A percentile compares a stretch with the other conserved stretches of the same genome.
phyloP scores from a whole-genome alignment of 257 asterid species.

The Schizonepeta tenuifolia region DNA sequence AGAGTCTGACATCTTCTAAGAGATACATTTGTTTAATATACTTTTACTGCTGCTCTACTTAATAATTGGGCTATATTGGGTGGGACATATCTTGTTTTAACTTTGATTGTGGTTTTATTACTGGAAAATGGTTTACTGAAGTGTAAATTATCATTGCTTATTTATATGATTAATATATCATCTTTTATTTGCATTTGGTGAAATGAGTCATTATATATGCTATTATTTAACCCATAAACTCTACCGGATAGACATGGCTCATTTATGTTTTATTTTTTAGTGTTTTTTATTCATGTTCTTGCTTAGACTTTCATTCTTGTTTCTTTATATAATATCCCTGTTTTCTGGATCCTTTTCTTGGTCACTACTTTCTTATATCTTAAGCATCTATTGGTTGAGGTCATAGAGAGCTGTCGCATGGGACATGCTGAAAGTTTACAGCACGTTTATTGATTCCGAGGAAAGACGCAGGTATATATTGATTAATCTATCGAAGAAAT shows the following conservation, averaged over 20 bases:
- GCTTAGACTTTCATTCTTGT: slow-evolving; percentile 12
- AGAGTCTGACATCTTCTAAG: neutral
- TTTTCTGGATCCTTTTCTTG: slow-evolving; percentile 8
- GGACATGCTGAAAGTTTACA: slow-evolving; percentile 96
- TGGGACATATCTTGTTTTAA: neutral
- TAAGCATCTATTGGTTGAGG: slow-evolving; percentile 39
- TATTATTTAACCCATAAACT: neutral
- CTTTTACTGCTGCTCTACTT: neutral
- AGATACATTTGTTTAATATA: neutral
- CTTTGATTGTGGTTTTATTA: neutral
- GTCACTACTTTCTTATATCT: slow-evolving; percentile 16
- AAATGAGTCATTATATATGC: neutral
- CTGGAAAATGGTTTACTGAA: neutral
- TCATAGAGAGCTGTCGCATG: slow-evolving; percentile 91
- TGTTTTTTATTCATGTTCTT: slow-evolving; percentile 9
- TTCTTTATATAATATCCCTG: neutral
- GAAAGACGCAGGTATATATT: slow-evolving; percentile 79
- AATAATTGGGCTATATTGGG: neutral
- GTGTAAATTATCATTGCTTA: neutral
- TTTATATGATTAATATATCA: neutral
- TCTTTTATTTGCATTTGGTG: slow-evolving; percentile 5
- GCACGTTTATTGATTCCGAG: slow-evolving; percentile 77
- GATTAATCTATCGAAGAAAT: neutral
- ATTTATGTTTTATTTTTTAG: neutral
- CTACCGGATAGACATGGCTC: neutral